phyloP scores from a whole-genome alignment of 805 yeast species.

The Yamadazyma laniorum region DNA sequence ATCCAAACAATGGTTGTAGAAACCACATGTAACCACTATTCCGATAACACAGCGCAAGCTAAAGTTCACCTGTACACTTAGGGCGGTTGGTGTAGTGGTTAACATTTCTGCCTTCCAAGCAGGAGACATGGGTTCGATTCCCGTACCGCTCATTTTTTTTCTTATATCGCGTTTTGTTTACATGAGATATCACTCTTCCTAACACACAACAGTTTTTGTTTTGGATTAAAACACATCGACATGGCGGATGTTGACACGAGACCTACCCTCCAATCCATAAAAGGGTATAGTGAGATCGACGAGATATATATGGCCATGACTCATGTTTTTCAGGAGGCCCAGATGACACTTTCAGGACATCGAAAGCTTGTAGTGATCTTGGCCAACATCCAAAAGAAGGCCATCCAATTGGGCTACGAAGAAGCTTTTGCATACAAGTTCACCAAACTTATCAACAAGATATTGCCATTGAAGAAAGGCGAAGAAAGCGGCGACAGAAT shows the following conservation, averaged over 20 bases:
- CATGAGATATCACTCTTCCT: not conserved
- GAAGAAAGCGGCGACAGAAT: slow-evolving; percentile 74
- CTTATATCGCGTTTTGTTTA: slow-evolving; percentile 9
- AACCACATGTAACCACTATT: too few relatives aligned
- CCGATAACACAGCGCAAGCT: too few relatives aligned
- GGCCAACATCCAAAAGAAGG: slow-evolving; percentile 54
- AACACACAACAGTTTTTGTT: too few relatives aligned
- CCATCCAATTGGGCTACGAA: slow-evolving; percentile 50
- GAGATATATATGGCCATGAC: slow-evolving; percentile 47
- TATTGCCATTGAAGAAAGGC: slow-evolving; percentile 65
- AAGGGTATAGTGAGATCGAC: slow-evolving; percentile 15
- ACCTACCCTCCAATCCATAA: slow-evolving; percentile 6
- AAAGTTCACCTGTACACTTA: too few relatives aligned
- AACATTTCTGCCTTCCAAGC: slow-evolving; percentile 93
- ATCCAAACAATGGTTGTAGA: too few relatives aligned
- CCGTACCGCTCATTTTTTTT: slow-evolving; percentile 69
- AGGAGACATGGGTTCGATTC: slow-evolving; percentile 93
- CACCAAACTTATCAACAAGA: slow-evolving; percentile 58
- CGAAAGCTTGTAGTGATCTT: slow-evolving; percentile 66
- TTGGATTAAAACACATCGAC: too few relatives aligned
- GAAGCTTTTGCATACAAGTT: slow-evolving; percentile 62
- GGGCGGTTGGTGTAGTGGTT: slow-evolving; percentile 93
- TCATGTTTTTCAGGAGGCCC: slow-evolving; percentile 78
- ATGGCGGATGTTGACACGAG: slow-evolving; percentile 4
- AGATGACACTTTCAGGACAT: slow-evolving; percentile 70